Base-by-base conservation (phyloP, 2,329 filamentous ascomycete genomes). In the Xylariomycetidae sp. region DNA sequence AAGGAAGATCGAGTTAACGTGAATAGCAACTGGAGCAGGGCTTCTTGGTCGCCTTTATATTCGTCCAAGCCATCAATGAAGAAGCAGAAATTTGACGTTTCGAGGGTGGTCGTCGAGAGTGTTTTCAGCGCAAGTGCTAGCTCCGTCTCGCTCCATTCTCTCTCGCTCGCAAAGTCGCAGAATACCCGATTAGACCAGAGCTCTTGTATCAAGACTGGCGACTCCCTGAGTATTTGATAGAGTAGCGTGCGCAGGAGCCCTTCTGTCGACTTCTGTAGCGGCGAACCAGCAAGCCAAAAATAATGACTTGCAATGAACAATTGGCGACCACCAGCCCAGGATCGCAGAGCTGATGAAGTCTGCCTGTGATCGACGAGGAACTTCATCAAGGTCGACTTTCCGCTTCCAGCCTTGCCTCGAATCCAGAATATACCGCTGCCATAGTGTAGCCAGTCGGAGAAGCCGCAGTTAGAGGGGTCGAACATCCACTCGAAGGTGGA, bases 201-300 rank as follows among this genome's bases (percentile, higher is more conserved):
- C 7, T 40, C 16, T 14, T 20, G 28, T n/a, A 36, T 35, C 17
- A 37, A 15, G 22, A 30, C 26, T 4, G 39, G 42, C 7, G 23
- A 30, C 16, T 37, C 32, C 1, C 25, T n/a, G 4, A 44, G 34
- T 5, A 42, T 31, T 13, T 44, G 34, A 29, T 32, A 43, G 6
- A 44, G 31, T 5, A 44, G 32, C 6, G 32, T 32, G 2, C 30
- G 49, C 3, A 60, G 38, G 1, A 65, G 41, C 1, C 60, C 60
- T n/a, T 47, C 28, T 4, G 45, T 35, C 2, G 54, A 57, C 31
- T 47, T 55, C 31, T 64, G 56, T 18, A 54, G 30, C 5, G 33
- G 12, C 4, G 37, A 45, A 0, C 58, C 58, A 1, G 49, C 35
- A 18, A 39, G 52, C 56, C 56, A 60, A 32, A 61, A 61, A 36